Base-by-base conservation (phyloP, 257 asterid genomes). In the Leptodermis oblonga region DNA sequence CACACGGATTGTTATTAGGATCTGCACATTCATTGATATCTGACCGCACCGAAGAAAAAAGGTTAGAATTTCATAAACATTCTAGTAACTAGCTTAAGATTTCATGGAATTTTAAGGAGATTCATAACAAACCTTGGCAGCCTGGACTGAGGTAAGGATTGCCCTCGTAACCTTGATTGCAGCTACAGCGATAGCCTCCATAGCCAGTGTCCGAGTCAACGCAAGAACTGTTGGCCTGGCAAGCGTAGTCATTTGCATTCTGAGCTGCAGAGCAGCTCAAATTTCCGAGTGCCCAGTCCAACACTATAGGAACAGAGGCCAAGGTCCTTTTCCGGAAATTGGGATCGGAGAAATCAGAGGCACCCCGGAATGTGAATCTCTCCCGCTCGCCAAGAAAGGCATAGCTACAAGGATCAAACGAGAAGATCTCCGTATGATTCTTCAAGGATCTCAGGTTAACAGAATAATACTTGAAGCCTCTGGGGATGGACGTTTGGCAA, bases 261-360 rank as follows among this genome's bases (percentile, higher is more conserved):
- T 51, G 2, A 0, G 71, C 87, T 3, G 68, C 69, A 0, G 69
- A 73, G 69, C 97, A 88, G 22, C 68, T 84, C 73, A 59, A 15
- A 55, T 87, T 86, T 69, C 96, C 93, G 0, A 91, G 74, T 0
- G 71, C 87, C 97, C 97, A 91, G 45, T 91, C 97, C 1, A 88
- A 23, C 56, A 86, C 86, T 28, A 88, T 56, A 0, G 87, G 92
- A 1, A 91, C 90, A 11, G 73, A 72, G 0, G 2, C 53, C 39
- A 6, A 0, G 17, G 73, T 59, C 76, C 86, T 77, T 5, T 65
- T 26, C 68, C 1, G 0, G 46, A 87, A 87, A 60, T 72, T 73
- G 5, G 86, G 82, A 72, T 91, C 95, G 4, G 73, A 12, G 0
- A 87, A 76, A 52, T 88, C 96, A 5, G 78, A 12, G 9, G 73